Base-by-base conservation (phyloP, 2,329 filamentous ascomycete species). In the Colletotrichum sp. region DNA sequence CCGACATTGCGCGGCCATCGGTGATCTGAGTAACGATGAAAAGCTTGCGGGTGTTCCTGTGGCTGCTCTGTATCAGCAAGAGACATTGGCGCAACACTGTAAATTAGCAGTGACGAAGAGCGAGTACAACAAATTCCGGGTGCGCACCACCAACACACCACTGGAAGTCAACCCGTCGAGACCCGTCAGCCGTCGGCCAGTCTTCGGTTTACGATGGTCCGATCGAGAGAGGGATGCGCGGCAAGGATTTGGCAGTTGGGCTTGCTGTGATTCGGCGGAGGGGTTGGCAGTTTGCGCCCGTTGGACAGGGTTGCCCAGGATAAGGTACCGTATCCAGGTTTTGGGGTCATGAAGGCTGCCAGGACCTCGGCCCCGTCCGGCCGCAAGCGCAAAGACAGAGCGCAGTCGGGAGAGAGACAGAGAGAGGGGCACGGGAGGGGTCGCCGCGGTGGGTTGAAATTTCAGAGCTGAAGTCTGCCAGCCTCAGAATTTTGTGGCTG, bases 141-240 rank as follows among this genome's bases (percentile, higher is more conserved):
- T 34, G 6, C 32, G 49, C 34, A 32, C 36, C 65, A 64, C 65
- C 18, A 70, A 26, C 60, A 30, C 21, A 59, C 32, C 32, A 71
- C 52, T 18, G 28, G 4, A 4, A 49, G 12, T 72, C 24, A 62
- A 63, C 24, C 24, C 49, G 62, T 28, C 44, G 30, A 36, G 62
- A 55, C 24, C 49, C 36, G 59, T 62, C 55, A 72, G 62, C 32
- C 69, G 39, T 44, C 44, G 44, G 44, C 55, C 63, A 24, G 63
- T 36, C 13, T 65, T 75, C 39, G 62, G 39, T 57, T 72, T 65
- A 64, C 69, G n/a, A 44, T 72, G 69, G 69, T 55, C 69, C 69
- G 69, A 72, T 72, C 69, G 72, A 63, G n/a, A 63, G 71, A 68
- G 39, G 69, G 72, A 73, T 76, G 65, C 24, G 57, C 73, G 59